phyloP scores from a whole-genome alignment of 768 basidiomycete genomes.

The Lepiota subincarnata region DNA sequence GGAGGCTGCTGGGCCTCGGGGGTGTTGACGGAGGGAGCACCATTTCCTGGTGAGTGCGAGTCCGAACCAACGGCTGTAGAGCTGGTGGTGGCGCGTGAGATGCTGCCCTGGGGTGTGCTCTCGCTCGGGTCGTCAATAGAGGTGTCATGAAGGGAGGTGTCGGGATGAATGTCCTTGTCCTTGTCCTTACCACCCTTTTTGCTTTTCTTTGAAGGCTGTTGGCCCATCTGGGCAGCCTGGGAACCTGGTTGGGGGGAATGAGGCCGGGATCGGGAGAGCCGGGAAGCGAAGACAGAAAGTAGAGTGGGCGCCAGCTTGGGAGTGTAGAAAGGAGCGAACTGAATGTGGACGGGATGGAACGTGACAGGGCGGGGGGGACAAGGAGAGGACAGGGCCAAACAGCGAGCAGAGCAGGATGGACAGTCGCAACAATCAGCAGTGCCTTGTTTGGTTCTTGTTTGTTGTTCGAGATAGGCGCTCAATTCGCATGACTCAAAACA shows the following conservation, averaged over 20 bases:
- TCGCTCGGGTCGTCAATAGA: constrained; percentile 37
- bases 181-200: constrained; percentile 71
- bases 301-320: constrained; percentile 79
- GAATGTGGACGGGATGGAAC: constrained; percentile 11
- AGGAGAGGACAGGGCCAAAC: constrained; percentile 3
- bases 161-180: constrained; percentile 46
- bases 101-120: constrained; percentile 34
- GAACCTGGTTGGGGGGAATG: constrained; percentile 67
- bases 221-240: constrained; percentile 64
- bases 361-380: constrained; percentile 17
- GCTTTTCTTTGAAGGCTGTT: constrained; percentile 79
- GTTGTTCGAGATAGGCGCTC: constrained; percentile 12
- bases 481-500: constrained; percentile 11
- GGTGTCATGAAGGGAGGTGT: constrained; percentile 35
- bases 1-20: constrained; percentile 37
- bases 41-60: constrained; percentile 36
- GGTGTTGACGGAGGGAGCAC: constrained; percentile 39
- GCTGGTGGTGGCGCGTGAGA: constrained; percentile 41
- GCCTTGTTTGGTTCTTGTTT: constrained; percentile 35
- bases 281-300: constrained; percentile 69
- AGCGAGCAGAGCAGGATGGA: constrained; percentile 16
- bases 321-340: constrained; percentile 16
- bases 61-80: constrained; percentile 34
- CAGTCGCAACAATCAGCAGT: constrained; percentile 17
- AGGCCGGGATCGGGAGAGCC: constrained; percentile 67